Base-by-base conservation (phyloP, 2,329 filamentous ascomycete species). In the Arachnomyces sp. region DNA sequence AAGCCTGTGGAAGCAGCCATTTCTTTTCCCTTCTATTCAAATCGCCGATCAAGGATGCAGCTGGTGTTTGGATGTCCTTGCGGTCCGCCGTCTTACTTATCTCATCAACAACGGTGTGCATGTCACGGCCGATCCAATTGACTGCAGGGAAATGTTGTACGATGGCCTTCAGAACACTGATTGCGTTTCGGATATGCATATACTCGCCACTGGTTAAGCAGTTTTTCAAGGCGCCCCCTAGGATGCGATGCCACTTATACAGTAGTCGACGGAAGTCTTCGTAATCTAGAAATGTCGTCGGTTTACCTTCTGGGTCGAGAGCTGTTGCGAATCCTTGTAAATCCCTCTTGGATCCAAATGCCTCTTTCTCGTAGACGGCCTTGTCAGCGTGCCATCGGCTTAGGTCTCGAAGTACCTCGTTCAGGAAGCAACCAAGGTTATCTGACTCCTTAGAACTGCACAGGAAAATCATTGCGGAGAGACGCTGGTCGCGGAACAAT, bases 131-230 rank as follows among this genome's bases (percentile, higher is more conserved):
- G 73, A 94, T 90, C 60, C 87, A 92, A 55, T 94, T 87, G 43
- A 96, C 78, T 12, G 81, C 82, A 3, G 92, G 93, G 71, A 94
- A 98, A 53, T 80, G 75, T 37, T 87, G 79, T 16, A 86, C 76
- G 35, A 94, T 73, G 8, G 78, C 75, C 58, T 92, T 93, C 43
- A 98, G 71, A 3, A 96, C 74, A 43, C 84, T 92, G 50, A 96
- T 93, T 33, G 88, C 87, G 58, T 98, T 98, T 40, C 90, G 81
- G 57, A 96, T 94, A 60, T 95, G 89, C 83, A 95, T 95, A 76
- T 92, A 98, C 63, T 96, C 90, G 25, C 77, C 80, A 18, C 82
- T 82, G 13, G 79, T 78, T 34, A 98, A 72, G 58, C 90, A 95
- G 29, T 76, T 75, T 58, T 88, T 89, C 40, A 98, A 69, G 2